Evolutionary conservation across 139 green algal species (phyloP).

Genomic region (Picochlorum sp.): DNA sequence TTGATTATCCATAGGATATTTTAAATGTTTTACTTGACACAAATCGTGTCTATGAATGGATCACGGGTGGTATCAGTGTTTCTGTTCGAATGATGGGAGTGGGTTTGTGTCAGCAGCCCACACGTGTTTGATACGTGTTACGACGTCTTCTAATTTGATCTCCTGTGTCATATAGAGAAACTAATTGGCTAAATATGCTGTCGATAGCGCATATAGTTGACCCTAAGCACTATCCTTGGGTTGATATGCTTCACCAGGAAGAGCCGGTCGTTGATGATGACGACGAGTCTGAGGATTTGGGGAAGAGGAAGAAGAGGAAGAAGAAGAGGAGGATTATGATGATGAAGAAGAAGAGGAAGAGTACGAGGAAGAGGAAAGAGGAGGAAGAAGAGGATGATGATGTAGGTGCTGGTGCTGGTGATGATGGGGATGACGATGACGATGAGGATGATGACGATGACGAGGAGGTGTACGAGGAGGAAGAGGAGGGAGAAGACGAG

Average conservation of each 20-base stretch:
- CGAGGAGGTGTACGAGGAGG: slow-evolving; percentile 3
- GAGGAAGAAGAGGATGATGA: slow-evolving; percentile 26
- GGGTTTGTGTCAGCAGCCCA: too few relatives aligned
- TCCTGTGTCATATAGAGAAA: background rate
- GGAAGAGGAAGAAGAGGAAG: background rate
- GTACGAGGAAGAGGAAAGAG: slow-evolving; percentile 16
- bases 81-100: too few relatives aligned
- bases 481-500: slow-evolving; percentile 9
- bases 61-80: too few relatives aligned
- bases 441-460: background rate
- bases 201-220: slow-evolving; percentile 1
- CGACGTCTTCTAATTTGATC: background rate
- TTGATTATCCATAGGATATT: too few relatives aligned
- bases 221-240: too few relatives aligned
- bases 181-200: background rate
- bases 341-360: background rate
- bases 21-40: too few relatives aligned
- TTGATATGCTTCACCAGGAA: background rate
- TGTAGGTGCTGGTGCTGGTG: background rate
- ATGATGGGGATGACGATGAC: background rate
- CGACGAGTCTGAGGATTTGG: background rate
- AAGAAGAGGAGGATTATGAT: background rate
- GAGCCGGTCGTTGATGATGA: background rate
- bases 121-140: too few relatives aligned
- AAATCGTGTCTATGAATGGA: too few relatives aligned